Evolutionary conservation across 1,284 basidiomycete species (phyloP), one percentile per base, ranked within the genome.

Genomic region (Gomphus bonarii): DNA sequence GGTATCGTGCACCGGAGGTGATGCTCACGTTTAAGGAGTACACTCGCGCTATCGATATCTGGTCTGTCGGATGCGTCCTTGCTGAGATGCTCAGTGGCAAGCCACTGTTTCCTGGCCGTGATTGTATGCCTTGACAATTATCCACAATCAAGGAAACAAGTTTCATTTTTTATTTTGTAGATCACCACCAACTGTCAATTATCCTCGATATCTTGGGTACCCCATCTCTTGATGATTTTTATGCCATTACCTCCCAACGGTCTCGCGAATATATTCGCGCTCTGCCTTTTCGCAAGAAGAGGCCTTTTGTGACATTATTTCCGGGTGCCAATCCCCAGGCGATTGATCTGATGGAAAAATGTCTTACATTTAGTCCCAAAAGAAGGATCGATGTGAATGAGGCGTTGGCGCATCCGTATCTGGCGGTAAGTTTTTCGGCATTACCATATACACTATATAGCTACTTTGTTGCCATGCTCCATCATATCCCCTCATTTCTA

Each of bases 11-110:
- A 0, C 92, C 93, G 0, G 92, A 95, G 70, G 91, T 95, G 61
- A 95, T 95, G 93, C 78, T 95, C 43, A 94, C 92, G 0, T 95
- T 94, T 75, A 93, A 94, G 68, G 86, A 94, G 71, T 95, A 95
- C 68, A 93, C 90, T 1, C 85, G 87, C 51, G 91, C 92, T 0
- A 95, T 95, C 67, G 91, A 95, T 65, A 83, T 95, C 64, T 97
- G 93, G 93, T 62, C 59, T 60, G 90, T 95, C 2, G 93, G 93
- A 1, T 95, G 93, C 68, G 91, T 97, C 7, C 75, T 95, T 14
- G 93, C 93, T 0, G 93, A 97, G 71, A 95, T 97, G 92, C 76
- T 97, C 18, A 88, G 82, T 60, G 91, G 92, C 44, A 86, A 87
- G 65, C 90, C 94, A 0, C 73, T 97, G 52, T 97, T 97, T 72